Conservation (phyloP, 73 alveolate genomes). For the Paramecium tetraurelia region DNA sequence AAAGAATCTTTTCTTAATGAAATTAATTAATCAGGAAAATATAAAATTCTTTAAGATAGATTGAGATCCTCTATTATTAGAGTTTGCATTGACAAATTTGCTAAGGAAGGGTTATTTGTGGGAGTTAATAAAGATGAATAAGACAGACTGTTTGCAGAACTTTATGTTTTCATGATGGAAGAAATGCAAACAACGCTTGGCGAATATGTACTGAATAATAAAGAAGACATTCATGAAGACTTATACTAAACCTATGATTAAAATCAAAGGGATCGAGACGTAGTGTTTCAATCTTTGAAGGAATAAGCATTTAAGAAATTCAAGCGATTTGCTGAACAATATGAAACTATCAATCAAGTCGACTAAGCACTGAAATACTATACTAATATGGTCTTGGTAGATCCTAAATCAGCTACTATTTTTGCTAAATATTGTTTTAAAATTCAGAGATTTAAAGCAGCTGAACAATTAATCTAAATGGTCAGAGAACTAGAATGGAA, state of each 20-base stretch:
- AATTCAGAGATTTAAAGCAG: slow-evolving; percentile 72
- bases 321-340: slow-evolving; percentile 86
- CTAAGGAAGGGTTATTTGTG: slow-evolving; percentile 81
- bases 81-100: slow-evolving; percentile 91
- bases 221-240: slow-evolving; percentile 90
- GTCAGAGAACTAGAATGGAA: slow-evolving; percentile 61
- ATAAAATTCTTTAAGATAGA: slow-evolving; percentile 90
- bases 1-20: slow-evolving; percentile 92
- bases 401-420: slow-evolving; percentile 74
- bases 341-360: slow-evolving; percentile 83
- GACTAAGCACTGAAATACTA: slow-evolving; percentile 82
- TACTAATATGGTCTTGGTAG: slow-evolving; percentile 73
- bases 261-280: slow-evolving; percentile 81
- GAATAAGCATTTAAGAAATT: slow-evolving; percentile 87
- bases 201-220: slow-evolving; percentile 58
- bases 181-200: slow-evolving; percentile 80
- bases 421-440: slow-evolving; percentile 74
- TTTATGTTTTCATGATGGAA: slow-evolving; percentile 91
- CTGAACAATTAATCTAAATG: slow-evolving; percentile 75
- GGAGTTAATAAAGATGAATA: slow-evolving; percentile 91
- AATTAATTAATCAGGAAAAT: slow-evolving; percentile 93
- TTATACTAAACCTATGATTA: slow-evolving; percentile 68
- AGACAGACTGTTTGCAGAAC: slow-evolving; percentile 91
- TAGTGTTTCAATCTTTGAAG: slow-evolving; percentile 70
- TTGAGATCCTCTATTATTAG: slow-evolving; percentile 92